Base-by-base conservation (phyloP, 2,329 filamentous ascomycete species). In the Thelonectria olida region DNA sequence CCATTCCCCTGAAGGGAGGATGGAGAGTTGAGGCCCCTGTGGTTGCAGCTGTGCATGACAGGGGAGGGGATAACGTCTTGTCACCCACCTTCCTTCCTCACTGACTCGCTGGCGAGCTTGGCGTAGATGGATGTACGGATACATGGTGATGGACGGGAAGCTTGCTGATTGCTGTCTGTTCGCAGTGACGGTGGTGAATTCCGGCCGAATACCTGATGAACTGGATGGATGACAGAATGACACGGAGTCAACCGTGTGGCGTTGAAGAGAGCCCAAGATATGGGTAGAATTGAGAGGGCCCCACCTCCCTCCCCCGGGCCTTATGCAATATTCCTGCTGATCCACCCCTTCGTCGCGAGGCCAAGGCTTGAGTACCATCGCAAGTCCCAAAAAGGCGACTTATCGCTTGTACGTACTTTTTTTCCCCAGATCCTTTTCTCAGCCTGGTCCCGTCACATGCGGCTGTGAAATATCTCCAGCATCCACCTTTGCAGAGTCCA, bases 361-460 rank as follows among this genome's bases (percentile, higher is more conserved):
- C 55, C 49, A 53, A 52, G 38, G 41, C 22, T 39, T 23, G 31
- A 48, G 49, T 48, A 38, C 34, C 56, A 54, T 44, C 58, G 53
- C 55, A 57, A 64, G 60, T 51, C 41, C 53, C 38, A 45, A 53
- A 66, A 48, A 64, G 57, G 54, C 39, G 31, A 34, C 31, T 34
- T 61, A 62, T 68, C 48, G 67, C 70, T 67, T 63, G 38, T 41
- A 65, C 66, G 64, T 65, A 61, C 60, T 65, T 70, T 60, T 60
- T 71, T 67, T 73, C 53, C 68, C 66, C 73, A 68, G 67, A 68
- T 69, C 64, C 63, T 19, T 49, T 34, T 34, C 31, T 62, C 66
- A 67, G 55, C 62, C 60, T 65, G 63, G 64, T 31, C 42, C 53
- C 72, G 71, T 76, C 74, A 76, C 72, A 76, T 76, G 75, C 61